These are phyloP conservation scores for Eimeria praecox DNA, from an alignment of 169 alveolate genomes.

Conservation along the genomic window DNA sequence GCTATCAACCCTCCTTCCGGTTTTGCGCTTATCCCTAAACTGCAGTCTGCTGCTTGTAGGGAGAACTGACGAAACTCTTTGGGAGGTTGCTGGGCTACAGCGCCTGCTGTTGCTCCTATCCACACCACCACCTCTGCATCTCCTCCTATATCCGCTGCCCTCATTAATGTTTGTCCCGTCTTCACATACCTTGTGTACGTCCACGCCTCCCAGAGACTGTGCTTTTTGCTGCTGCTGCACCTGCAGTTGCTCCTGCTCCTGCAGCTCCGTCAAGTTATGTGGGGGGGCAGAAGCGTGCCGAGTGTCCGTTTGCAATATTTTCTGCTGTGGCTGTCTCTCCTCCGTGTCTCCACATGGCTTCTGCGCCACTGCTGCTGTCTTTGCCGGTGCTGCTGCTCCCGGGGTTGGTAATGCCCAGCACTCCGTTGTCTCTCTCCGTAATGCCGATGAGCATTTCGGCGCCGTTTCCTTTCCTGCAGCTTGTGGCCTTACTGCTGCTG, in stretches of 20 bases:
- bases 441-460: neutral
- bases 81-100: neutral
- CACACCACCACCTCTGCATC: neutral
- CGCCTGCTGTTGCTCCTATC: neutral
- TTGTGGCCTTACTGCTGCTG: neutral
- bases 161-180: neutral
- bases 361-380: neutral
- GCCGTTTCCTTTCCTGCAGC: neutral
- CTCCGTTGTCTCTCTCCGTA: neutral
- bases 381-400: neutral
- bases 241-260: neutral
- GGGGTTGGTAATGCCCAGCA: neutral
- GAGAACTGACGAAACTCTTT: neutral
- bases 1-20: neutral
- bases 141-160: neutral
- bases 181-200: neutral
- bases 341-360: slow-evolving; percentile 9
- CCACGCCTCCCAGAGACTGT: neutral
- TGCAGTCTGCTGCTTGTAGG: neutral
- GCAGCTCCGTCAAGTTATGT: neutral
- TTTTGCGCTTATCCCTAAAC: neutral
- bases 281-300: slow-evolving; percentile 5
- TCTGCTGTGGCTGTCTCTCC: slow-evolving; percentile 9
- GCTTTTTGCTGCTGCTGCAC: neutral
- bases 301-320: neutral